Evolutionary conservation across 1,139 yeast genomes (phyloP).

Genomic region (Hansenula sp.): DNA sequence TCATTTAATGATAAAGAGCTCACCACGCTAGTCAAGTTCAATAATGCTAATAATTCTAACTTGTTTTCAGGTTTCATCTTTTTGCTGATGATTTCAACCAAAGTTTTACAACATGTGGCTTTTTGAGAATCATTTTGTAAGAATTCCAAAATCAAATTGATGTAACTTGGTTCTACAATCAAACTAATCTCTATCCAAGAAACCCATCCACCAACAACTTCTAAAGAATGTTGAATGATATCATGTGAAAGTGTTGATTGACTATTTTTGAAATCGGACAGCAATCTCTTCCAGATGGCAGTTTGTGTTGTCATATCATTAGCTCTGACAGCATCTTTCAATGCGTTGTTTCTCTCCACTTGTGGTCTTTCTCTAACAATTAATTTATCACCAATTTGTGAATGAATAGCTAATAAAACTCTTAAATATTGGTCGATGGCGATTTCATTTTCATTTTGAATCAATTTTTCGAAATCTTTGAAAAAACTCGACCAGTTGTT

Average conservation of each 20-base stretch:
- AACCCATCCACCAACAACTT: slow-evolving; percentile 78
- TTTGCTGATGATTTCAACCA: slow-evolving; percentile 79
- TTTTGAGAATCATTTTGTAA: slow-evolving; percentile 48
- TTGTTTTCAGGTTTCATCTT: slow-evolving; percentile 92
- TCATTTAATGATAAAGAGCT: slow-evolving; percentile 29
- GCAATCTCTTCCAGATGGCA: slow-evolving; percentile 61
- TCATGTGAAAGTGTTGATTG: slow-evolving; percentile 32
- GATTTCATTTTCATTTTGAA: slow-evolving; percentile 33
- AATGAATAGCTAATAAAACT: slow-evolving; percentile 70
- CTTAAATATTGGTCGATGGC: slow-evolving; percentile 78
- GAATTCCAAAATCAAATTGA: slow-evolving; percentile 59
- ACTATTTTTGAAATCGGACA: slow-evolving; percentile 29
- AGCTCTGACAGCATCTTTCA: slow-evolving; percentile 79
- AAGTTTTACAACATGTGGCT: slow-evolving; percentile 63
- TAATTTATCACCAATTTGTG: slow-evolving; percentile 90
- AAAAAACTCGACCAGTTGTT: slow-evolving; percentile 63
- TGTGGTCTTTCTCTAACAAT: slow-evolving; percentile 61
- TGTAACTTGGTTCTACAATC: slow-evolving; percentile 63
- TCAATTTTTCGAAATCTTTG: slow-evolving; percentile 50
- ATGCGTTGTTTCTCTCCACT: slow-evolving; percentile 59
- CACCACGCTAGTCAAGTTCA: slow-evolving; percentile 60
- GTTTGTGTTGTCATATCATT: slow-evolving; percentile 71
- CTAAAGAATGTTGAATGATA: slow-evolving; percentile 55
- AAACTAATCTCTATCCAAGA: slow-evolving; percentile 93
- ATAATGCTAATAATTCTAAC: slow-evolving; percentile 64